These are phyloP conservation scores for Fusarium multiceps DNA, from an alignment of 2,329 filamentous ascomycete species.

Conservation along the genomic window DNA sequence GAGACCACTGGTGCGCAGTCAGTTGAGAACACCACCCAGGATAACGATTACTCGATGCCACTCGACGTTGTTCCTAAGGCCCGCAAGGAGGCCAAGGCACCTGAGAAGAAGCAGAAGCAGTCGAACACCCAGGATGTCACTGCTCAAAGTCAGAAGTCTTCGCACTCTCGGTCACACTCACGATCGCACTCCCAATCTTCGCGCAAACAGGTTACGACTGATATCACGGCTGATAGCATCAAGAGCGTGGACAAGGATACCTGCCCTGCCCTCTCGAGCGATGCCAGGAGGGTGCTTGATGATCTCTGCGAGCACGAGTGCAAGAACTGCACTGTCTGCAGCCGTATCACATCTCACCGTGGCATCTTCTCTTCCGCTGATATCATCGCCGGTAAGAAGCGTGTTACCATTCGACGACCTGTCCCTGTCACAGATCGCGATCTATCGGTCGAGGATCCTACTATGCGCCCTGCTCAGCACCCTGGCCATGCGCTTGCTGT, in stretches of 20 bases:
- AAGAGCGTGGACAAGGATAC: slow-evolving; percentile 46
- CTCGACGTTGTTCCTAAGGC: slow-evolving; percentile 46
- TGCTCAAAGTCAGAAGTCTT: slow-evolving; percentile 43
- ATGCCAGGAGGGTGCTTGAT: slow-evolving; percentile 65
- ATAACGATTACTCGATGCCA: slow-evolving; percentile 50
- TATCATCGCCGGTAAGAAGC: slow-evolving; percentile 62
- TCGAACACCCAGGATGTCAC: slow-evolving; percentile 36
- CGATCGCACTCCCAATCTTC: slow-evolving; percentile 44
- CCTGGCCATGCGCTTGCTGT: slow-evolving; percentile 79
- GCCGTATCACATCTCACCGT: slow-evolving; percentile 62
- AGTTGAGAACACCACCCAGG: slow-evolving; percentile 50
- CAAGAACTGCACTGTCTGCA: slow-evolving; percentile 68
- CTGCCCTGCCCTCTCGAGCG: slow-evolving; percentile 62
- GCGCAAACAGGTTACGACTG: slow-evolving; percentile 43
- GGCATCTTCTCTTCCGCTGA: slow-evolving; percentile 54
- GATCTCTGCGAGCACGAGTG: slow-evolving; percentile 65
- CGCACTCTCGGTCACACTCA: slow-evolving; percentile 43
- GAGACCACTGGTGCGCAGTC: slow-evolving; percentile 52
- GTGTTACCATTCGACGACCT: slow-evolving; percentile 71
- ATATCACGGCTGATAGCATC: slow-evolving; percentile 40
- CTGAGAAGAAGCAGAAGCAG: slow-evolving; percentile 39
- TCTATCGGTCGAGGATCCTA: slow-evolving; percentile 61
- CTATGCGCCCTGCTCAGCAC: slow-evolving; percentile 73
- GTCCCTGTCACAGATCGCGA: slow-evolving; percentile 73
- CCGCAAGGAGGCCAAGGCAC: slow-evolving; percentile 36